Base-by-base conservation (phyloP, 2,329 filamentous ascomycete species). In the Diplocarpon rosae region DNA sequence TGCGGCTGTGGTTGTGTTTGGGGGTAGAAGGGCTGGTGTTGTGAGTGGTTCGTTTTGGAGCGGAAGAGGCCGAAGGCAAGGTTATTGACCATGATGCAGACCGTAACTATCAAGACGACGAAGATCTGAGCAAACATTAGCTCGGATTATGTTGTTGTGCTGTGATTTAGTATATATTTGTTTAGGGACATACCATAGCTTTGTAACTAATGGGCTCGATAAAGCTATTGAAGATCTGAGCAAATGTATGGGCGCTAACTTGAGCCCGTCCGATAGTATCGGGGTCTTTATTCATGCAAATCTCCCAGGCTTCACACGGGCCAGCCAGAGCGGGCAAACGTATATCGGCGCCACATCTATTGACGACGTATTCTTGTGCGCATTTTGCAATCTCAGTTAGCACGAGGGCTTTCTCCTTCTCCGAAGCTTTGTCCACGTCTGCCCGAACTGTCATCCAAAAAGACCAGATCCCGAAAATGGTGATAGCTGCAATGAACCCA, bases 211-310 rank as follows among this genome's bases (percentile, higher is more conserved):
- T 89, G 5, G 85, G 80, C 56, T 94, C 87, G 4, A 94, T 81
- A 62, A 96, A 95, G 57, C 83, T 83, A 62, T 96, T 95, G 64
- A 96, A 82, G 33, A 98, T 94, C 59, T 87, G 79, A 1, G 90
- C 90, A 60, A 95, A 84, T 20, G 89, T 92, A 59, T 85, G 83
- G 5, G 87, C 89, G 14, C 83, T 86, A 32, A 95, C 78, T 57
- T 81, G 83, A 34, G 90, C 83, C 31, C 82, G 73, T 53, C 85
- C 88, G 45, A 95, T 78, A 45, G 78, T 78, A 36, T 80, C 72
- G 0, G 88, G 81, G 58, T 95, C 85, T 52, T 82, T 78, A 52
- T 81, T 79, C 86, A 95, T 95, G 65, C 92, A 96, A 28, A 77
- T 70, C 52, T 83, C 79, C 90, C 90, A 96, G 50, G 81, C 76